Evolutionary conservation across 2,329 filamentous ascomycete genomes (phyloP).

Genomic region (Hypoxylon sp.): DNA sequence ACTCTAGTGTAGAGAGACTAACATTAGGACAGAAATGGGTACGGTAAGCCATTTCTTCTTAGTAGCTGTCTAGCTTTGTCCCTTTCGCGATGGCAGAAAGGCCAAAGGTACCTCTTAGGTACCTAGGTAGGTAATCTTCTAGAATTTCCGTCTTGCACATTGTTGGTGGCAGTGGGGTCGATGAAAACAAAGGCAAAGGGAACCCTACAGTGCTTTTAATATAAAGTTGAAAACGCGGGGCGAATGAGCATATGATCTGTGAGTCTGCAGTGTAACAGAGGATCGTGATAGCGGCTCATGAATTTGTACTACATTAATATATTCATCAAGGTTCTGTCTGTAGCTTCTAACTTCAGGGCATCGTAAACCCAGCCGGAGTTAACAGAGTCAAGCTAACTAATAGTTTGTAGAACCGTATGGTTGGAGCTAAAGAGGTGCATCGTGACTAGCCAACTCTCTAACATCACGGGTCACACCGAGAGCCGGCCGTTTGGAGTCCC

Average conservation of each 20-base stretch:
- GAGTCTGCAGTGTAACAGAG: slow-evolving; percentile 29
- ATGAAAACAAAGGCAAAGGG: not conserved
- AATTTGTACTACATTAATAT: slow-evolving; percentile 10
- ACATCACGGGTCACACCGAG: slow-evolving; percentile 12
- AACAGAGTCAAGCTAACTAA: not conserved
- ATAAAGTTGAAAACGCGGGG: slow-evolving; percentile 16
- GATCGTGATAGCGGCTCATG: slow-evolving; percentile 29
- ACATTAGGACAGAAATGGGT: slow-evolving; percentile 20
- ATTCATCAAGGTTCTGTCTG: too few relatives aligned
- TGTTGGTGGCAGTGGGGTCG: slow-evolving; percentile 8
- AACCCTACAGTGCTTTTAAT: not conserved
- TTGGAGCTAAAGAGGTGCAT: not conserved
- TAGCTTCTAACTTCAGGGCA: not conserved
- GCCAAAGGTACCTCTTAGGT: too few relatives aligned
- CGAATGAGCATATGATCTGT: slow-evolving; percentile 5
- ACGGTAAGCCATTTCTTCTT: slow-evolving; percentile 13
- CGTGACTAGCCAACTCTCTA: slow-evolving; percentile 1
- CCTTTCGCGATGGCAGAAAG: slow-evolving; percentile 13
- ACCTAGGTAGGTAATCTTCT: not conserved
- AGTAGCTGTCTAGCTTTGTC: slow-evolving; percentile 18
- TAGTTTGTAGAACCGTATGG: too few relatives aligned
- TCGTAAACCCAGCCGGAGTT: slow-evolving; percentile 4
- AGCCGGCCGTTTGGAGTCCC: slow-evolving; percentile 14
- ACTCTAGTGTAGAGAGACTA: slow-evolving; percentile 18
- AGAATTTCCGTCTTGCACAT: slow-evolving; percentile 7